Evolutionary conservation across 106 monocot species (phyloP), one percentile per base, ranked within the genome.

Genomic region (Acorus calamus): DNA sequence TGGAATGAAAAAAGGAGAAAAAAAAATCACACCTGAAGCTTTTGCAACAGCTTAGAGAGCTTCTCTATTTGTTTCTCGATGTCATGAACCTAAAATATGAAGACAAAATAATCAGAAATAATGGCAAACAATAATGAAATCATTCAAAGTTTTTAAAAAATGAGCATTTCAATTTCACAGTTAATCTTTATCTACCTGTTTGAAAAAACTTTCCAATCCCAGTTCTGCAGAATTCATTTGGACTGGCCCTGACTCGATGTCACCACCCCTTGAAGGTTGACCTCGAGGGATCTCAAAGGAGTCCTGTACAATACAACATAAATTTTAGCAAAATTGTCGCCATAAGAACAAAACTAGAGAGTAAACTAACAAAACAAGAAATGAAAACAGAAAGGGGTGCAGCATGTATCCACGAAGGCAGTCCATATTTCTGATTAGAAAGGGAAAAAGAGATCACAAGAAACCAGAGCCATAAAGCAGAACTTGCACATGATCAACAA

Each of bases 151-250:
- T 28, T n/a, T 28, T 28, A 28, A 28, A 28, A 28, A 28, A 28
- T 28, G 28, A 28, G 28, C 28, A 28, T 28, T 28, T 28, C 28
- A 28, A 28, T 28, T 28, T 28, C 28, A 28, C 28, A 28, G 28
- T 28, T 28, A 28, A 28, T 28, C 28, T 28, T 28, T 62, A 43
- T 53, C 46, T 54, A 92, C 92, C 87, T 92, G 74, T 65, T 92
- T 81, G 14, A 92, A 92, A 69, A 92, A 92, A 72, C 71, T 81
- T 73, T 84, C 87, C 70, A 92, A 65, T 12, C 79, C 79, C 48
- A 72, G 47, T 54, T 92, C 87, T 49, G 75, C 71, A 14, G 81
- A 52, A 76, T 72, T 74, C 41, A 3, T 69, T 12, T 69, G 60
- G 47, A 57, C 60, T 65, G 83, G 91, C 47, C 92, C 92, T 51